A percentile compares a stretch with the other conserved stretches of the same genome.
These are phyloP conservation scores for Pseudophaeomoniella oleicola DNA, from an alignment of 2,329 filamentous ascomycete species.

Conservation along the genomic window DNA sequence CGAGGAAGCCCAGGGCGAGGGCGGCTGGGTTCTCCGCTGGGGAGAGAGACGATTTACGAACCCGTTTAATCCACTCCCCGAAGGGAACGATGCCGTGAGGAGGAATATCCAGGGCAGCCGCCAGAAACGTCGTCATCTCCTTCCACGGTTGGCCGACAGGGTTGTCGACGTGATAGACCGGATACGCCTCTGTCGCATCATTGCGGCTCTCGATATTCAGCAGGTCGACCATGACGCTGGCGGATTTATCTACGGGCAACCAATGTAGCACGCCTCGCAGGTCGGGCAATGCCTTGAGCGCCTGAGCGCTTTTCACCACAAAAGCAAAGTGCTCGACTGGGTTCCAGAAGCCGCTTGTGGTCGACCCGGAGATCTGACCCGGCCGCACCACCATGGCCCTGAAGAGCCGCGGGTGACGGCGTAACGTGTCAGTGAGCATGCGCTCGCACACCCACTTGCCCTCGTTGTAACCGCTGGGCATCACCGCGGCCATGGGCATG, in stretches of 20 bases:
- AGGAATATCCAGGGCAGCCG: slow-evolving; percentile 3
- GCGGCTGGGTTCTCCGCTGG: slow-evolving; percentile 7
- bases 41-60: not conserved
- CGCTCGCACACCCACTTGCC: slow-evolving; percentile 7
- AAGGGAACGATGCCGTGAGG: slow-evolving; percentile 1
- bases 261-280: slow-evolving; percentile 5
- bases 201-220: not conserved
- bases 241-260: slow-evolving; percentile 5
- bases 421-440: slow-evolving; percentile 6
- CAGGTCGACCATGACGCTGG: slow-evolving; percentile 4
- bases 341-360: slow-evolving; percentile 7
- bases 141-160: slow-evolving; percentile 6
- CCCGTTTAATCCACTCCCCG: not conserved
- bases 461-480: slow-evolving; percentile 6
- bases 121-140: slow-evolving; percentile 4
- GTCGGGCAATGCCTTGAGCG: slow-evolving; percentile 5
- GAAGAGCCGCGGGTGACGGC: slow-evolving; percentile 4
- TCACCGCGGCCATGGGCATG: slow-evolving; percentile 2
- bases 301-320: slow-evolving; percentile 5
- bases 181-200: slow-evolving; percentile 1
- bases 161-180: slow-evolving; percentile 9
- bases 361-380: slow-evolving; percentile 7
- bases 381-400: slow-evolving; percentile 6
- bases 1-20: slow-evolving; percentile 3
- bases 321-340: slow-evolving; percentile 6